Evolutionary conservation across 768 basidiomycete species (phyloP), one percentile per base, ranked within the genome.

Genomic region (Serendipita sp.): DNA sequence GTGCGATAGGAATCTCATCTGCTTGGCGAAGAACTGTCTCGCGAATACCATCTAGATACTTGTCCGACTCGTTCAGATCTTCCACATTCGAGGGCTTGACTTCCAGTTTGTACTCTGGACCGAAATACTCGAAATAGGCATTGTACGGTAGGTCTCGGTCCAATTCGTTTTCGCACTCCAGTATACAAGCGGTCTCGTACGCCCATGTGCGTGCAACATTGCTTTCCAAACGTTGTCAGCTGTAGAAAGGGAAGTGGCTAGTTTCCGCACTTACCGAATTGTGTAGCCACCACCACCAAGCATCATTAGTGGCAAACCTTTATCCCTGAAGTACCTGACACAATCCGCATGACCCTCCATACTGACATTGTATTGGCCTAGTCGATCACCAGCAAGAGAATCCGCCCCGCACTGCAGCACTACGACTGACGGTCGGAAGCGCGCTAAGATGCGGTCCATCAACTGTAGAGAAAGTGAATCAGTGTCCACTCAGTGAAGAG

Each of bases 241-340:
- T 18, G 18, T 13, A 45, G 18, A 45, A 45, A 45, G 18, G 18
- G 44, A 45, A 45, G 44, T 23, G 31, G 48, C 44, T 23, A 45
- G 31, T 52, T 40, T 40, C 13, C 40, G 48, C 10, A 52, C 48
- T 23, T n/a, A 52, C 48, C 48, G 55, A n/a, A 95, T 87, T 0
- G 95, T 98, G 74, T 98, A 99, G 2, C 95, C 95, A 15, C 95
- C 95, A 1, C 95, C 95, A 33, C 95, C 95, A 2, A 99, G 80
- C 43, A 97, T 79, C 68, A 98, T 89, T 53, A 94, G 78, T 0
- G 95, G 95, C 37, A 96, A 76, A 67, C 87, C 84, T 71, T 88
- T 84, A 66, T 81, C 79, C 62, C 90, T 83, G 62, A 98, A 78
- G 71, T 88, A 97, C 66, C 86, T 82, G 18, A 93, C 91, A 70